Evolutionary conservation across 2,329 filamentous ascomycete genomes (phyloP), one percentile per base, ranked within the genome.

Genomic region (Dactylonectria macrodidyma): DNA sequence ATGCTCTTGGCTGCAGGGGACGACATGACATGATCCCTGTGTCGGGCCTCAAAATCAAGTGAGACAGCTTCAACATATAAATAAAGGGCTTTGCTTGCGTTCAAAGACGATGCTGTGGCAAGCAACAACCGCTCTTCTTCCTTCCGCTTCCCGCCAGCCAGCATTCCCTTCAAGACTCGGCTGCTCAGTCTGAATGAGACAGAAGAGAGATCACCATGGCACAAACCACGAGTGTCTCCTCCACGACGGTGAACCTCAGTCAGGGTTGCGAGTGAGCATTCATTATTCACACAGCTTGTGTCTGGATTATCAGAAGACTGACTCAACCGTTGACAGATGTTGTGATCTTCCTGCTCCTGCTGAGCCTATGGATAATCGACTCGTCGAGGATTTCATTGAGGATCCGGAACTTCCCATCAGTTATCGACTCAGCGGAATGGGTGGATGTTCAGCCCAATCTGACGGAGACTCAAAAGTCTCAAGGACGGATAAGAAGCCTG

Each of bases 151-250:
- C 12, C 24, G 46, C 46, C 10, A 19, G 22, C 11, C 46, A 14
- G 19, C 51, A 54, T 10, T 10, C 33, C 22, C 3, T 12, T 24
- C n/a, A 36, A n/a, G 10, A 14, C 30, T 36, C 33, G 8, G 30
- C 5, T 36, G n/a, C n/a, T 19, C 16, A 26, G 24, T 26, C 8
- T 10, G 51, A 6, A 33, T 30, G 16, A 44, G 3, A 2, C 33
- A 41, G 7, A 34, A 19, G 16, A 24, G 57, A 46, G 26, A 14
- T 33, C 34, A 51, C 8, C 34, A 63, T 63, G 60, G 12, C 60
- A 4, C 44, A 56, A n/a, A 58, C 11, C 26, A 41, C 24, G 16
- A 16, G 50, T 26, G 30, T 52, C 11, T 51, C 52, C 36, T 63
- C 60, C 30, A 58, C 24, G 24, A 24, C 16, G 5, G n/a, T 57